Percentiles rank a stretch among this genome's conserved stretches.
Conservation (phyloP, 257 asterid genomes). For the Catharanthus roseus region DNA sequence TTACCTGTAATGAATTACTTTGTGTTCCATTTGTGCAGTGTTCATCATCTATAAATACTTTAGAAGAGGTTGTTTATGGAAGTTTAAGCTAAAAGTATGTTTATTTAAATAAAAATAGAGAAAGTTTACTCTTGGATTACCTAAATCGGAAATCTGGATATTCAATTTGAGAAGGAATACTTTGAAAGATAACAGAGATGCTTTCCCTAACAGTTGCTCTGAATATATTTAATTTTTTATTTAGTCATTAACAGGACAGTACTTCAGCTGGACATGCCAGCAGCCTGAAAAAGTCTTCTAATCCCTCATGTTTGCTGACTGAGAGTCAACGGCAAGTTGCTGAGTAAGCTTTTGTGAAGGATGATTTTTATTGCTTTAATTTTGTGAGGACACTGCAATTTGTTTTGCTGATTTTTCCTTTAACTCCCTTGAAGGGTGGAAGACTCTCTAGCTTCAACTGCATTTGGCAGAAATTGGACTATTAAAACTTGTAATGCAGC, state of each 20-base stretch:
- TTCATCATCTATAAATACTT: neutral
- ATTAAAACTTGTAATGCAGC: conserved; percentile 29
- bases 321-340: conserved; percentile 31
- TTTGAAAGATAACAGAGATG: neutral
- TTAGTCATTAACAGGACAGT: conserved; percentile 44
- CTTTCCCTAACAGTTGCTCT: neutral
- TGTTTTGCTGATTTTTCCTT: conserved; percentile 17
- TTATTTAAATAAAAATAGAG: too few species aligned
- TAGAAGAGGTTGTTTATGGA: too few species aligned
- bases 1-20: neutral
- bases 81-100: too few species aligned
- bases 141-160: neutral
- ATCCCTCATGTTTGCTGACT: conserved; percentile 28
- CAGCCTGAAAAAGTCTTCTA: conserved; percentile 27
- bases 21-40: neutral
- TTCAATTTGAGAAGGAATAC: neutral
- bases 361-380: conserved; percentile 8
- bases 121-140: neutral
- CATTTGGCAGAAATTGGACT: conserved; percentile 26
- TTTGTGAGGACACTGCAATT: neutral
- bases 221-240: neutral
- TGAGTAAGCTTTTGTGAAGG: conserved; percentile 34
- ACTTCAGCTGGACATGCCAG: conserved; percentile 26
- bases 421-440: conserved; percentile 34
- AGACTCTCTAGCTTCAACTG: conserved; percentile 32